phyloP scores from a whole-genome alignment of 2,329 filamentous ascomycete species.

The Hypoxylon sp. region DNA sequence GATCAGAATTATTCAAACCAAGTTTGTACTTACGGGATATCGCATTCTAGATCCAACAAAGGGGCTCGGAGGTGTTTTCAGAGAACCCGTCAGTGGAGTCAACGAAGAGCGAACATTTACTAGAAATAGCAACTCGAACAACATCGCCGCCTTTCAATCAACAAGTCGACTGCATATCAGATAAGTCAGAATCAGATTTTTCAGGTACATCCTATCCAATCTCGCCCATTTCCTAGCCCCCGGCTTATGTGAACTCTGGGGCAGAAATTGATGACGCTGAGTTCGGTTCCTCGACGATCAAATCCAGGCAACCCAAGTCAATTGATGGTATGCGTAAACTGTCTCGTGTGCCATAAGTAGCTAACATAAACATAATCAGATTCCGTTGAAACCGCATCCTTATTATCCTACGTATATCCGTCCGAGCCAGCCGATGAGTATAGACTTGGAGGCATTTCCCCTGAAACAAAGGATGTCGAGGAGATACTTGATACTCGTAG shows the following conservation, averaged over 20 bases:
- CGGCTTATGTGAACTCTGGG: neutral
- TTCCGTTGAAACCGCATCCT: conserved; percentile 1
- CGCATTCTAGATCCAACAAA: neutral
- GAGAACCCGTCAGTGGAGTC: neutral
- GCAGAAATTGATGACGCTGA: neutral
- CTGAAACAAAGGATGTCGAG: too few relatives aligned
- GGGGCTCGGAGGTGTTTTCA: neutral
- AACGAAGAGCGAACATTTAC: neutral
- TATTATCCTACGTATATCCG: neutral
- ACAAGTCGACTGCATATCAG: neutral
- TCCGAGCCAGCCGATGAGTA: neutral
- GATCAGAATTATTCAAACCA: too few relatives aligned
- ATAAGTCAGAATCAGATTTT: neutral
- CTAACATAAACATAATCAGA: neutral
- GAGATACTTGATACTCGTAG: neutral
- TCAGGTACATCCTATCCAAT: neutral
- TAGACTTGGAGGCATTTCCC: neutral
- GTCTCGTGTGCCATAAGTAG: neutral
- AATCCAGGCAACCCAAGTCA: neutral
- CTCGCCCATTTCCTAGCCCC: neutral
- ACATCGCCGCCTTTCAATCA: neutral
- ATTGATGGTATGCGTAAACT: neutral
- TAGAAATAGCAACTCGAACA: too few relatives aligned
- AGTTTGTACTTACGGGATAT: neutral
- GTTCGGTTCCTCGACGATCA: neutral